Base-by-base conservation (phyloP, 2,329 filamentous ascomycete species). In the Rhinocladiella similis region DNA sequence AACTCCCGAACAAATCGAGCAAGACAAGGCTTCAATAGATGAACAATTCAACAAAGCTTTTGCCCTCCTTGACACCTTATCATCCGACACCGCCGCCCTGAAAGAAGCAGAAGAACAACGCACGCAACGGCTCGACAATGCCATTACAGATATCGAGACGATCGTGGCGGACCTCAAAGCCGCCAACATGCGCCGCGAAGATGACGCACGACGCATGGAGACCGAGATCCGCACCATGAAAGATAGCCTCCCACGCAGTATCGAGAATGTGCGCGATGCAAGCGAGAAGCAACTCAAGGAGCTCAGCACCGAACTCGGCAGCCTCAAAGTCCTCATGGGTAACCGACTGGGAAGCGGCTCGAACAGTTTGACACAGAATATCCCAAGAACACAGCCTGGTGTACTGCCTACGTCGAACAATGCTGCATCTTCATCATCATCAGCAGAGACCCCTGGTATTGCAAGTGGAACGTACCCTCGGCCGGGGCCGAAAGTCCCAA, bases 11-110 rank as follows among this genome's bases (percentile, higher is more conserved):
- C 91, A 96, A 69, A 80, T 99, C 9, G 91, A 97, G 69, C 88
- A 95, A 71, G 94, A 99, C 72, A 99, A 99, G 75, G 85, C 90
- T 60, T 84, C 85, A 38, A 92, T 99, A 56, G 92, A 97, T 71
- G 91, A 92, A 62, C 89, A 93, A 57, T 99, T 99, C 73, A 89
- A 94, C 66, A 90, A 89, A 67, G 91, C 93, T 1, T 99, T 99
- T 71, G 80, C 87, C 16, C 82, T 97, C 13, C 86, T 99, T 10
- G 94, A 99, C 58, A 94, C 97, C 70, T 83, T 99, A 1, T 85
- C 90, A 36, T 89, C 90, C 66, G 95, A 99, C 71, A 99, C 94
- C 0, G 86, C 91, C 51, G 83, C 86, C 7, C 83, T 99, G 58
- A 99, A 99, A 75, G 81, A 84, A 3, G 88, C 92, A 0, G 94